These are phyloP conservation scores for Malassezia equina DNA, from an alignment of 1,284 basidiomycete species.

Conservation along the genomic window DNA sequence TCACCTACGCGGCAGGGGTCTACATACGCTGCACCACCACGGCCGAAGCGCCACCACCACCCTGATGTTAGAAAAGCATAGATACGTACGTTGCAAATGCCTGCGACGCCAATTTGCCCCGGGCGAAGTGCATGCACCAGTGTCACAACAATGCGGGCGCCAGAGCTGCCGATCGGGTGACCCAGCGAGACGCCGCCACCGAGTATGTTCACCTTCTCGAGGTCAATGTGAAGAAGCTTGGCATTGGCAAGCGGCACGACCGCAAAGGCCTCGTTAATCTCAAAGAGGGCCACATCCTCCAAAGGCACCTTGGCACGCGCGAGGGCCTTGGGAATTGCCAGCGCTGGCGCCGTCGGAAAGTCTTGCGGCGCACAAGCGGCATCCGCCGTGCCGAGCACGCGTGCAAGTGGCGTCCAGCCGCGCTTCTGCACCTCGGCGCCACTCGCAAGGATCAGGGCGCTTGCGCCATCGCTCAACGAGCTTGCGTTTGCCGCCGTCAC, in stretches of 20 bases:
- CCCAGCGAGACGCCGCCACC: constrained; percentile 54
- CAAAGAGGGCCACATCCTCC: constrained; percentile 80
- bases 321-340: constrained; percentile 79
- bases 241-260: constrained; percentile 49
- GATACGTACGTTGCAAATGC: constrained; percentile 76
- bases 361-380: constrained; percentile 92
- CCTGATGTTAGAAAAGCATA: constrained; percentile 10
- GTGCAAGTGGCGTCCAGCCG: constrained; percentile 49
- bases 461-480: constrained; percentile 51
- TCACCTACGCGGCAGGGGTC: too few relatives aligned
- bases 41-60: constrained; percentile 37
- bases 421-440: constrained; percentile 43
- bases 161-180: constrained; percentile 80
- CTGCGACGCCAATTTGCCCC: constrained; percentile 94
- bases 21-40: constrained; percentile 34
- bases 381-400: constrained; percentile 71
- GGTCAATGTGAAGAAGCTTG: constrained; percentile 52
- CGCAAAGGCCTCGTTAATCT: constrained; percentile 68
- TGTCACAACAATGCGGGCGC: constrained; percentile 87
- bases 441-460: constrained; percentile 49
- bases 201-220: constrained; percentile 80
- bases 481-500: constrained; percentile 51
- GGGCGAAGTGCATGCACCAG: constrained; percentile 80
- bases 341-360: constrained; percentile 88
- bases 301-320: constrained; percentile 72